These are phyloP conservation scores for Erodium texanum DNA, from an alignment of 441 rosid species.

Conservation along the genomic window DNA sequence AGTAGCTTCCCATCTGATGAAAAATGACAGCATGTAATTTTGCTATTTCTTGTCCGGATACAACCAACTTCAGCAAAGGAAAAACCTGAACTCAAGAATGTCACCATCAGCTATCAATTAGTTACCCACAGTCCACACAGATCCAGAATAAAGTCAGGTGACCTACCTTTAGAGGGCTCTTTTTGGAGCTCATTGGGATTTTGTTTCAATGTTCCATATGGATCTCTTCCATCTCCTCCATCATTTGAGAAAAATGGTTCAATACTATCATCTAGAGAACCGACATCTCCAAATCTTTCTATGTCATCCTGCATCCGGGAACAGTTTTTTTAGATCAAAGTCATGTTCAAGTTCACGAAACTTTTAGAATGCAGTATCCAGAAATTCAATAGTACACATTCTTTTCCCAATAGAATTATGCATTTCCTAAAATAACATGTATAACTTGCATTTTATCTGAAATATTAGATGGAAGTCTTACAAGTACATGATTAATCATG, in stretches of 20 bases:
- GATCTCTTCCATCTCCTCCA: constrained; percentile 38
- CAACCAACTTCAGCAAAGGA: constrained; percentile 56
- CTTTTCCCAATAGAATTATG: no score
- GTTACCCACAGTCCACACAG: constrained; percentile 10
- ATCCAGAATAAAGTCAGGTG: not conserved
- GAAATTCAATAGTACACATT: no score
- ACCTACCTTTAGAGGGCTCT: constrained; percentile 43
- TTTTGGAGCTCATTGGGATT: constrained; percentile 35
- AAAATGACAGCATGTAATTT: constrained; percentile 69
- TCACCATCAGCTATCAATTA: not conserved
- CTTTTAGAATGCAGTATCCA: no score
- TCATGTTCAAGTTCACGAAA: not conserved
- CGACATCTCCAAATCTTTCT: constrained; percentile 43
- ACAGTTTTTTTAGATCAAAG: constrained; percentile 8
- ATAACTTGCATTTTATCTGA: not conserved
- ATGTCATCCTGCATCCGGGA: constrained; percentile 52
- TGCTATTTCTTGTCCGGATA: constrained; percentile 48
- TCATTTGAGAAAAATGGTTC: constrained; percentile 46
- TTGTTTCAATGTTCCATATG: constrained; percentile 40
- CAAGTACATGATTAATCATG: not conserved
- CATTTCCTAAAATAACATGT: not conserved
- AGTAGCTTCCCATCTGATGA: constrained; percentile 68
- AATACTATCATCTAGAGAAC: constrained; percentile 47
- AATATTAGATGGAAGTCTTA: not conserved
- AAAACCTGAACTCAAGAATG: constrained; percentile 36